Evolutionary conservation across 2,329 filamentous ascomycete genomes (phyloP), one percentile per base, ranked within the genome.

Genomic region (Xylaria sp.): DNA sequence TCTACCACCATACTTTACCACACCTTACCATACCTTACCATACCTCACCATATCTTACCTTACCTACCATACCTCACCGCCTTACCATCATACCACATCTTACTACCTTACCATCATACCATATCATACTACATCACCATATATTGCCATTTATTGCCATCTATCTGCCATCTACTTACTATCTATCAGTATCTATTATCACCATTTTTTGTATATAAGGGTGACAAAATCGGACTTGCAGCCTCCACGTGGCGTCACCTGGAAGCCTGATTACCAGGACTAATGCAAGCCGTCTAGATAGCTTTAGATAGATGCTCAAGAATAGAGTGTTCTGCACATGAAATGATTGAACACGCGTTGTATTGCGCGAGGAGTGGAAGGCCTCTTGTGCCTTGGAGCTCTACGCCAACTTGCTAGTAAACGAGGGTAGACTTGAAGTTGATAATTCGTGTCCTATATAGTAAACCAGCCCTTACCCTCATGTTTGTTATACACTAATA

Each of bases 221-320:
- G 48, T 44, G 59, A 62, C 32, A 54, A 62, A 62, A 62, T 44
- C 59, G 59, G 59, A 62, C 59, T 62, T 62, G 48, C 39, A 55
- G 51, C 61, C 51, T 48, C 61, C 39, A 23, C 60, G 50, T 23
- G 60, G 60, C 51, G 37, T 63, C 61, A 57, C 23, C 41, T 23
- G 61, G 61, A 63, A 56, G 61, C 61, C 61, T 63, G 51, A 37
- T 57, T 13, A 63, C 55, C 51, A 63, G 61, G 51, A 56, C 61
- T 48, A 48, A 63, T 48, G 51, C 51, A 63, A 56, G 59, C 51
- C 39, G 51, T 56, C 25, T 18, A 39, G n/a, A 54, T 62, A 54
- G 25, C 18, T 20, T 20, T 48, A 9, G 12, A 8, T 20, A 48
- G 44, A 48, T 20, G 9, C 9, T 48, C 44, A 7, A 20, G 44